These are phyloP conservation scores for Ampelocalamus luodianensis DNA, from an alignment of 176 grass and related monocot species.

Conservation along the genomic window DNA sequence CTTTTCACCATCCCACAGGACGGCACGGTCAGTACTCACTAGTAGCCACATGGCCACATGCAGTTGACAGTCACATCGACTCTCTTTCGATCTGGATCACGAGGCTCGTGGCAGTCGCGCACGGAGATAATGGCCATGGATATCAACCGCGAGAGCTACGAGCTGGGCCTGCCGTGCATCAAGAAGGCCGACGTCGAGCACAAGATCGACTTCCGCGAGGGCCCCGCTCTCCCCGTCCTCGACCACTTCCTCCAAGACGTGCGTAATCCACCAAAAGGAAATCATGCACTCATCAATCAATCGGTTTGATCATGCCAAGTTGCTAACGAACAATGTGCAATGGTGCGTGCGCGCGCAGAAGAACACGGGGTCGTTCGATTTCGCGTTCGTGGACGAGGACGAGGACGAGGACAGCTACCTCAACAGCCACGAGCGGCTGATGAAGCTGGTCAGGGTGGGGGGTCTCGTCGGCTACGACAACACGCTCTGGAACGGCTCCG, in stretches of 20 bases:
- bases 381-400: slow-evolving; percentile 65
- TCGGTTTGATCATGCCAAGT: too few species aligned
- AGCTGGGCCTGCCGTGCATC: slow-evolving; percentile 80
- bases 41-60: too few species aligned
- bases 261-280: too few species aligned
- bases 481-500: slow-evolving; percentile 94
- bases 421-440: slow-evolving; percentile 88
- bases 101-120: too few species aligned
- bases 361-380: slow-evolving; percentile 76
- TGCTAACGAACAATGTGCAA: too few species aligned
- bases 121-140: slow-evolving; percentile 99
- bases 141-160: slow-evolving; percentile 94
- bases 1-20: too few species aligned
- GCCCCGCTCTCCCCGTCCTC: slow-evolving; percentile 79
- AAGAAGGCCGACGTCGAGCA: slow-evolving; percentile 90
- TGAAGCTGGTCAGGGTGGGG: slow-evolving; percentile 79
- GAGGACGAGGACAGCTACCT: slow-evolving; percentile 99
- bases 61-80: too few species aligned
- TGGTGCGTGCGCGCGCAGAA: too few species aligned
- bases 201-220: slow-evolving; percentile 98
- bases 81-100: too few species aligned
- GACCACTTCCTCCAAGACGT: slow-evolving; percentile 72
- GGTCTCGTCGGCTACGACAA: slow-evolving; percentile 95
- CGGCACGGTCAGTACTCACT: too few species aligned
- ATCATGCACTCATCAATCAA: too few species aligned